Percentiles rank a stretch among this genome's conserved stretches.
These are phyloP conservation scores for Eucalyptus microcorys DNA, from an alignment of 345 rosid species.

Conservation along the genomic window DNA sequence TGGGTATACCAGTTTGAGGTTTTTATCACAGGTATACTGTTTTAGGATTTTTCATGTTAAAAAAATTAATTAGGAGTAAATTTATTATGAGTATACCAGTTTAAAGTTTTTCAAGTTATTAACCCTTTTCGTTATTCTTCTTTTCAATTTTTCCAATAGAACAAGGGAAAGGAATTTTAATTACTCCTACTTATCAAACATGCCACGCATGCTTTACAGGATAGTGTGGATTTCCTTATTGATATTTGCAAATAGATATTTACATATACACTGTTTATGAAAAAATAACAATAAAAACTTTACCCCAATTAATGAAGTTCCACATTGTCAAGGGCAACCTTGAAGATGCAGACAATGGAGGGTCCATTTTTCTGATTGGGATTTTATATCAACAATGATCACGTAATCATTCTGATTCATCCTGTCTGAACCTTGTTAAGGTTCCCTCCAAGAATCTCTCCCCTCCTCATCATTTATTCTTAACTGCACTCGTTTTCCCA, in stretches of 20 bases:
- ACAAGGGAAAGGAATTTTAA: neutral
- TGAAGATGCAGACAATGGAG: neutral
- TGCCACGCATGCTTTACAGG: neutral
- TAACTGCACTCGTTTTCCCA: neutral
- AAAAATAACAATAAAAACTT: neutral
- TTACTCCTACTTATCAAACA: neutral
- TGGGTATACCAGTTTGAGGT: too few species aligned
- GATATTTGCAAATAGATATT: neutral
- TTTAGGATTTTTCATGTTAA: too few species aligned
- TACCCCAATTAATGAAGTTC: neutral
- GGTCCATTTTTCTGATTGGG: neutral
- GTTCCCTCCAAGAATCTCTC: neutral
- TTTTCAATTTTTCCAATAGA: neutral
- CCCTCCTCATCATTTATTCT: neutral
- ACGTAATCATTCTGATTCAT: neutral
- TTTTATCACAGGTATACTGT: too few species aligned
- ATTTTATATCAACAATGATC: neutral
- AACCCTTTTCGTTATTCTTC: neutral
- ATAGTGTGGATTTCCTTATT: neutral
- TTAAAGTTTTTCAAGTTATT: too few species aligned
- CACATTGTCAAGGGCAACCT: neutral
- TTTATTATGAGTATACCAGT: fast-evolving
- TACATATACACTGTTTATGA: neutral
- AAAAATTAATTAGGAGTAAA: fast-evolving
- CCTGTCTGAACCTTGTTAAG: neutral